Conservation (phyloP, 2,329 filamentous ascomycete genomes). For the Sarocladium brachiariae region DNA sequence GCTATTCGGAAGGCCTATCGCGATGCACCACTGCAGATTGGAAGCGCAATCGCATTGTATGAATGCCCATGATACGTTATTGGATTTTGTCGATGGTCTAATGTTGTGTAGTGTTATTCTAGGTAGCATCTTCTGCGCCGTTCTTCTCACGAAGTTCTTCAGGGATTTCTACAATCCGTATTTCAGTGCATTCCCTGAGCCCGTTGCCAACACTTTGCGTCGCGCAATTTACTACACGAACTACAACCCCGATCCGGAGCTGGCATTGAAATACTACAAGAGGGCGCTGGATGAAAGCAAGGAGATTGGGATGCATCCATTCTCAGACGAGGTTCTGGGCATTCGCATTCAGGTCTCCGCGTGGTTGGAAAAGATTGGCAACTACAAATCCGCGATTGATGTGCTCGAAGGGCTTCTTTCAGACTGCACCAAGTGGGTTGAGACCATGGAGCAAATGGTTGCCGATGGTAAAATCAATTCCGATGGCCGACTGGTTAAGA, state of each 20-base stretch:
- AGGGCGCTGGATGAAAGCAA: slow-evolving; percentile 68
- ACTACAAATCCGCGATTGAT: slow-evolving; percentile 63
- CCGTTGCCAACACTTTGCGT: slow-evolving; percentile 71
- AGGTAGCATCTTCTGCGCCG: slow-evolving; percentile 21
- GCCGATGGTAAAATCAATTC: slow-evolving; percentile 39
- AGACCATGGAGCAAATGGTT: slow-evolving; percentile 43
- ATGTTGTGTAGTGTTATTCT: slow-evolving; percentile 21
- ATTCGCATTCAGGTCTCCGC: slow-evolving; percentile 76
- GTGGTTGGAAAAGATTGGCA: slow-evolving; percentile 71
- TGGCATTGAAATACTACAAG: slow-evolving; percentile 78
- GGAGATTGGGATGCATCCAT: slow-evolving; percentile 73
- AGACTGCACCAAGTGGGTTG: slow-evolving; percentile 59
- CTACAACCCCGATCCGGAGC: slow-evolving; percentile 62
- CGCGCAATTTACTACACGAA: slow-evolving; percentile 84
- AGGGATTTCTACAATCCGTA: slow-evolving; percentile 48
- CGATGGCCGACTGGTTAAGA: slow-evolving; percentile 24
- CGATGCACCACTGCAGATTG: slow-evolving; percentile 24
- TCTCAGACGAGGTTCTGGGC: slow-evolving; percentile 84
- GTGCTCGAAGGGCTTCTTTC: slow-evolving; percentile 69
- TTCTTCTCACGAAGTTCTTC: slow-evolving; percentile 38
- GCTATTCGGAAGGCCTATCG: slow-evolving; percentile 28
- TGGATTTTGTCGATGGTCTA: slow-evolving; percentile 5
- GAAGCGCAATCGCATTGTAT: slow-evolving; percentile 25
- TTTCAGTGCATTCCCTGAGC: slow-evolving; percentile 56
- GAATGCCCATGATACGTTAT: slow-evolving; percentile 5